Evolutionary conservation across 495 filamentous ascomycete species (phyloP).

Genomic region (Cladorrhinum samala): DNA sequence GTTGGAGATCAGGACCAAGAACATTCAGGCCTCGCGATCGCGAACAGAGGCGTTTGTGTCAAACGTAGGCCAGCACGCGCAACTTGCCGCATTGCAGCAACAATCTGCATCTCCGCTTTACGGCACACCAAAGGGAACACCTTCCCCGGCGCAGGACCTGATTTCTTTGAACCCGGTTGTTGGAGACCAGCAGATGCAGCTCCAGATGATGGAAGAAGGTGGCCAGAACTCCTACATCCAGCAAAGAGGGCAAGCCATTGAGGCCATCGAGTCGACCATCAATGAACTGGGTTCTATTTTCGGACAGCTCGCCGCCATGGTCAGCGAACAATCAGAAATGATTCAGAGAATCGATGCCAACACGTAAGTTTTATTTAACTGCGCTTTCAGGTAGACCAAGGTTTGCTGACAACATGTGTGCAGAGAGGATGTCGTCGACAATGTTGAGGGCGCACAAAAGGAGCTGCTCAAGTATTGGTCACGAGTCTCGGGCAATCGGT

Average conservation of each 20-base stretch:
- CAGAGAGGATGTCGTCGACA: slow-evolving; percentile 78
- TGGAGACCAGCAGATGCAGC: slow-evolving; percentile 75
- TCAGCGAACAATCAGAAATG: slow-evolving; percentile 93
- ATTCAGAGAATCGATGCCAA: slow-evolving; percentile 92
- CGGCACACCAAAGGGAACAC: slow-evolving; percentile 64
- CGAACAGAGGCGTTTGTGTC: slow-evolving; percentile 95
- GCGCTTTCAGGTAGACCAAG: too few relatives aligned
- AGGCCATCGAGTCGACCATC: slow-evolving; percentile 94
- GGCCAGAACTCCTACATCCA: slow-evolving; percentile 84
- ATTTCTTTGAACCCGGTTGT: slow-evolving; percentile 78
- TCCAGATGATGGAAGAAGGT: slow-evolving; percentile 92
- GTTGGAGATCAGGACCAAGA: slow-evolving; percentile 92
- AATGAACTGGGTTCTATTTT: slow-evolving; percentile 74
- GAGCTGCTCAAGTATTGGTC: slow-evolving; percentile 97
- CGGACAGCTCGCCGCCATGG: slow-evolving; percentile 94
- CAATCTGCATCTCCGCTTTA: slow-evolving; percentile 80
- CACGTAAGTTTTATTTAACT: slow-evolving; percentile 39
- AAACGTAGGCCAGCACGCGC: slow-evolving; percentile 68
- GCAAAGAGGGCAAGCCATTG: slow-evolving; percentile 90
- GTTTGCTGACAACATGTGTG: too few relatives aligned
- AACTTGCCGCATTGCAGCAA: slow-evolving; percentile 41
- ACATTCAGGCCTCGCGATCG: slow-evolving; percentile 89
- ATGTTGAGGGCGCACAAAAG: slow-evolving; percentile 90
- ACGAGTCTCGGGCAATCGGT: slow-evolving; percentile 85
- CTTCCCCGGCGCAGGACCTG: slow-evolving; percentile 58